Conservation (phyloP, 2,329 filamentous ascomycete genomes). For the Colletotrichum caudatum region DNA sequence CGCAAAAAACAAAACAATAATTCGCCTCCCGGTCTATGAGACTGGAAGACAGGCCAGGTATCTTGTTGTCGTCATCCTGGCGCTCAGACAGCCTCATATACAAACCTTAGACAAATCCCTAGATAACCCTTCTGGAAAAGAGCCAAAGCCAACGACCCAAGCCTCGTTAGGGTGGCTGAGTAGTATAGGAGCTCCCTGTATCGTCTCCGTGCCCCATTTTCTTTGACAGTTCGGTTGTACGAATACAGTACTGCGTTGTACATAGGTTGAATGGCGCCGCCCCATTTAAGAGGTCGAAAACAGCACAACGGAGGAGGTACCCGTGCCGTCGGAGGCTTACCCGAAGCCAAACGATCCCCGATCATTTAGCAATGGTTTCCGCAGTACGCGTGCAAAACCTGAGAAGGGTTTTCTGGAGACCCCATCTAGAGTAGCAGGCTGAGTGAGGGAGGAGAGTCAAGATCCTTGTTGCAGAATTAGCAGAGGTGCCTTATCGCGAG, state of each 20-base stretch:
- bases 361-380: constrained; percentile 8
- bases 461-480: constrained; percentile 18
- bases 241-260: too few species aligned
- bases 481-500: constrained; percentile 39
- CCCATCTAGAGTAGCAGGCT: constrained; percentile 11
- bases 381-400: constrained; percentile 18
- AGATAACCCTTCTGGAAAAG: neutral
- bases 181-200: neutral
- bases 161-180: neutral
- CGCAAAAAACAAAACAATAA: neutral
- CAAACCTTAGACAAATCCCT: neutral
- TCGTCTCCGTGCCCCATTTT: constrained; percentile 16
- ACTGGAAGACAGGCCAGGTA: neutral
- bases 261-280: constrained; percentile 3
- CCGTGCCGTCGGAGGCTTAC: constrained; percentile 12
- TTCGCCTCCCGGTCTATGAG: neutral
- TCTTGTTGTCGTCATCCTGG: constrained; percentile 5
- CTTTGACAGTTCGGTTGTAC: constrained; percentile 26
- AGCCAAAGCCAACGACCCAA: constrained; percentile 1
- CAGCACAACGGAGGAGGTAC: neutral
- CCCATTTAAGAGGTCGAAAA: constrained; percentile 15
- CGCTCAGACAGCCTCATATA: constrained; percentile 19
- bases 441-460: constrained; percentile 32
- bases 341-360: constrained; percentile 24
- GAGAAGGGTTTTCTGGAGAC: constrained; percentile 25